Conservation (phyloP, 2,329 filamentous ascomycete genomes). For the Trichoderma sp. region DNA sequence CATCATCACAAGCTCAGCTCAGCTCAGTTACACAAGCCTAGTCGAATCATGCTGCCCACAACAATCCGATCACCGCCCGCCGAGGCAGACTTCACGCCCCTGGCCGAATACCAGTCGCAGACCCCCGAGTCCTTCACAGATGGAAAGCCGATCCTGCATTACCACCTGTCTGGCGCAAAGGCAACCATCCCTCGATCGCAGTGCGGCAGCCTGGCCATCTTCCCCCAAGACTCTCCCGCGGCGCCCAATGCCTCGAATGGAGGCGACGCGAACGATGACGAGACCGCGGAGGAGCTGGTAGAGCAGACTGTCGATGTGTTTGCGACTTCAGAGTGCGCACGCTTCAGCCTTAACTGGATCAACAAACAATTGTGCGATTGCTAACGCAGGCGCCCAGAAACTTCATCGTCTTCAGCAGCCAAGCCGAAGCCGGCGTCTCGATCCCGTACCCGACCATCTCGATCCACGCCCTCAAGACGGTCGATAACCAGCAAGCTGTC, state of each 20-base stretch:
- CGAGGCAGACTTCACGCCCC: constrained; percentile 61
- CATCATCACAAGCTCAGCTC: constrained; percentile 4
- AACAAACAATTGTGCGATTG: neutral
- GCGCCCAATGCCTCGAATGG: constrained; percentile 39
- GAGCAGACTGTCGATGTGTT: constrained; percentile 59
- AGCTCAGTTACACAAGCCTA: neutral
- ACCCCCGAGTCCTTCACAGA: constrained; percentile 74
- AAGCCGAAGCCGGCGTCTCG: constrained; percentile 61
- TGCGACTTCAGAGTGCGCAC: constrained; percentile 60
- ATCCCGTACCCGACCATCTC: constrained; percentile 76
- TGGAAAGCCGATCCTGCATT: constrained; percentile 71
- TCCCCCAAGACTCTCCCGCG: constrained; percentile 46
- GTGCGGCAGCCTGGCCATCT: constrained; percentile 57
- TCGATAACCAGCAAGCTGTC: constrained; percentile 53
- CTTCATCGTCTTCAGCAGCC: constrained; percentile 65
- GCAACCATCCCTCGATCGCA: constrained; percentile 61
- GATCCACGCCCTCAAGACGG: constrained; percentile 72
- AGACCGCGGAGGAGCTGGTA: constrained; percentile 38
- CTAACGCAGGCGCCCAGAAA: constrained; percentile 32
- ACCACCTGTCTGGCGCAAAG: constrained; percentile 58
- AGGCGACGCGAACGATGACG: constrained; percentile 37
- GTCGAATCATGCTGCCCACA: constrained; percentile 47
- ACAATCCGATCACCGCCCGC: constrained; percentile 61
- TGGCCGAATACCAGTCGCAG: constrained; percentile 70
- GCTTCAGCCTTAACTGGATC: neutral